Conservation (phyloP, 352 stramenopile genomes). For the Pythium insidiosum region DNA sequence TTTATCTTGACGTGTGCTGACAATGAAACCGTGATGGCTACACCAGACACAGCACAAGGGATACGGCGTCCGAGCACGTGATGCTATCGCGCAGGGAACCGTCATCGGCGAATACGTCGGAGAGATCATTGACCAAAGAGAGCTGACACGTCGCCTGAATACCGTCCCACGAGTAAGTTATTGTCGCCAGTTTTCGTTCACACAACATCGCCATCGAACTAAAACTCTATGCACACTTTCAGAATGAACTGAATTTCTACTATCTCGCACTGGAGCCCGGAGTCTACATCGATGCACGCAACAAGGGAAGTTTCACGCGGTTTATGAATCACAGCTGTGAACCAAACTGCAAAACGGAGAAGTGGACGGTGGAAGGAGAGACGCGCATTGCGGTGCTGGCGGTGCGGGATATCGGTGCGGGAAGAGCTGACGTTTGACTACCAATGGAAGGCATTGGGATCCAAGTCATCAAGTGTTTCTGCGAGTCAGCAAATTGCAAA, state of each 20-base stretch:
- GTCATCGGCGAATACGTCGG: conserved; percentile 90
- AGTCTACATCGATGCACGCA: conserved; percentile 85
- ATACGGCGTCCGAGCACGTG: conserved; percentile 66
- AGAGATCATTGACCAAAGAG: conserved; percentile 88
- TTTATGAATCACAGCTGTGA: conserved; percentile 97
- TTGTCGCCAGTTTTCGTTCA: too few species aligned
- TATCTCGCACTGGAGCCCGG: conserved; percentile 74
- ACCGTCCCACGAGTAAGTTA: conserved; percentile 34
- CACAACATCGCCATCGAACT: too few species aligned
- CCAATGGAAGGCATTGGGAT: conserved; percentile 88
- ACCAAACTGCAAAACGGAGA: conserved; percentile 94
- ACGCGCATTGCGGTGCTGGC: conserved; percentile 93
- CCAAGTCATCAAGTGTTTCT: conserved; percentile 73
- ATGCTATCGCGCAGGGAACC: conserved; percentile 46
- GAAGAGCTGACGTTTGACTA: conserved; percentile 97
- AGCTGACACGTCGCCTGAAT: conserved; percentile 50
- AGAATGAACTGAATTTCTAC: conserved; percentile 85
- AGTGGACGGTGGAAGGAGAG: conserved; percentile 89
- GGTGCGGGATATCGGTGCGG: conserved; percentile 78
- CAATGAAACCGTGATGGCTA: too few species aligned
- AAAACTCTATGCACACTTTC: too few species aligned
- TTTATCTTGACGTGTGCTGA: too few species aligned
- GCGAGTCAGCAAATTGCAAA: conserved; percentile 56
- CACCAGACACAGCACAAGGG: conserved; percentile 71
- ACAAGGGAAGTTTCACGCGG: conserved; percentile 90